Evolutionary conservation across 306 rosid genomes (phyloP).

Genomic region (Vicia faba): DNA sequence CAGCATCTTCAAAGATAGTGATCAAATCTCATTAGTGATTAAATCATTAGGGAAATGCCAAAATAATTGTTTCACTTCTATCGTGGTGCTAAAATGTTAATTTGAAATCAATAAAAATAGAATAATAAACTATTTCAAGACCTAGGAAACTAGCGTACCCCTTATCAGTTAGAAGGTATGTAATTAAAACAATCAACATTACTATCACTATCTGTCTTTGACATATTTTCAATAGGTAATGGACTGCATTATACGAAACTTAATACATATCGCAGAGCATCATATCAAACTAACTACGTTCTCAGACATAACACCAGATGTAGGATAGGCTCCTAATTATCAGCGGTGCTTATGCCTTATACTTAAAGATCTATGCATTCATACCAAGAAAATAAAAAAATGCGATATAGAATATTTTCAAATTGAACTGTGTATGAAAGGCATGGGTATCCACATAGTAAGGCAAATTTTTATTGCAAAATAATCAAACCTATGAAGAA

Average conservation of each 20-base stretch:
- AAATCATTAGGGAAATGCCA: slow-evolving; percentile 21
- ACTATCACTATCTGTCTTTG: slow-evolving; percentile 13
- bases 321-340: slow-evolving; percentile 26
- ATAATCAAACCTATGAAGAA: slow-evolving; percentile 25
- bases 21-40: slow-evolving; percentile 34
- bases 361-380: slow-evolving; percentile 19
- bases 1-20: slow-evolving; percentile 42
- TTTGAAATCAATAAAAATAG: slow-evolving; percentile 17
- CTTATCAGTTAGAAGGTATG: slow-evolving; percentile 15
- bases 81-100: slow-evolving; percentile 7
- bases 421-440: neutral
- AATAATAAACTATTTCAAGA: slow-evolving; percentile 35
- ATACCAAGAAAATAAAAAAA: slow-evolving; percentile 26
- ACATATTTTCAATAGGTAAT: slow-evolving; percentile 3
- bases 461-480: slow-evolving; percentile 7
- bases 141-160: slow-evolving; percentile 21
- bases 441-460: slow-evolving; percentile 12
- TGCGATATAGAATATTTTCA: slow-evolving; percentile 14
- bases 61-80: slow-evolving; percentile 17
- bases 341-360: slow-evolving; percentile 12
- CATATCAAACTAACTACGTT: slow-evolving; percentile 6
- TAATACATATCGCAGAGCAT: slow-evolving; percentile 13
- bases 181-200: slow-evolving; percentile 12
- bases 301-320: slow-evolving; percentile 12
- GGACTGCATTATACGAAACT: slow-evolving; percentile 24